Base-by-base conservation (phyloP, 2,329 filamentous ascomycete species). In the Monosporascus sp. region DNA sequence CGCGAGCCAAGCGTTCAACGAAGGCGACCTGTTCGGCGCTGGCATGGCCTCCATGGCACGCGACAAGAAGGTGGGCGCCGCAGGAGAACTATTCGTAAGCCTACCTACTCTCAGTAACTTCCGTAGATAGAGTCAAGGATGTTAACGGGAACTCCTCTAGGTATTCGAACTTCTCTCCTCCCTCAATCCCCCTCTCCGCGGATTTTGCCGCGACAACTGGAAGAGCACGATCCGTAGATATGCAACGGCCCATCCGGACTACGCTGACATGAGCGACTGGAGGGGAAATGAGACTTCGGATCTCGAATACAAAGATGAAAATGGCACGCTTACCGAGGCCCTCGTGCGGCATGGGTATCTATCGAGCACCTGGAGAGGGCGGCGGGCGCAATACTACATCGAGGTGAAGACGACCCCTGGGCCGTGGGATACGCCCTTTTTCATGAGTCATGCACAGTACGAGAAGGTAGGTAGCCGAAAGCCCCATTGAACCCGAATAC, bases 321-420 rank as follows among this genome's bases (percentile, higher is more conserved):
- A 59, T 3, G 60, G 71, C 20, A 49, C 31, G 0, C 55, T 77
- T 52, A 74, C 76, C 1, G 48, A 51, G 1, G 37, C 68, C 4
- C 53, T 78, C 3, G 61, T 72, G 3, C 57, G 65, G 7, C 62
- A 62, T 17, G 67, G 70, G 3, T 68, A 75, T 50, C 59, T 74
- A 0, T 28, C 43, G 22, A 53, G 56, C 1, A 53, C 43, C 4
- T 75, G 70, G 68, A 28, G 40, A 14, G 59, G 45, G 9, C 55
- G 53, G 48, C 58, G 47, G 4, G 75, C 71, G 1, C 57, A 67
- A 35, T 81, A 78, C 57, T 74, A 71, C 22, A 72, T 81, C 3
- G 79, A 81, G 52, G 78, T 81, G 37, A 81, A 81, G 59, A 70
- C 76, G 1, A 80, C 77, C 0, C 73, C 70, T 0, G 61, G 62